These are phyloP conservation scores for Phytophthora melonis DNA, from an alignment of 352 stramenopile species.

Conservation along the genomic window DNA sequence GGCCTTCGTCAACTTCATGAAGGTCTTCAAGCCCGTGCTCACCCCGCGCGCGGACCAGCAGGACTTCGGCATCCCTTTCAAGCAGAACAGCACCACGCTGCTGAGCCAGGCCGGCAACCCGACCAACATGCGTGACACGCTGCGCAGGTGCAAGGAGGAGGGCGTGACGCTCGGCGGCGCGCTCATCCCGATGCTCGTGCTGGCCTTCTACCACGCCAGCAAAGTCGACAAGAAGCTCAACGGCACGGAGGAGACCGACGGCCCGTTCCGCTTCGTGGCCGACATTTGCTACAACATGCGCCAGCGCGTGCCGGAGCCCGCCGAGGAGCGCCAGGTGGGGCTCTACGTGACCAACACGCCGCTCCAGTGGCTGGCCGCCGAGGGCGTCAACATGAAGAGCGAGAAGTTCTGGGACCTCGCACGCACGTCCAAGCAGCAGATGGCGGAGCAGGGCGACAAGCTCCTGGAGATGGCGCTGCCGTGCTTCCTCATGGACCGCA, in stretches of 20 bases:
- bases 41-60: slow-evolving; percentile 51
- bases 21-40: slow-evolving; percentile 57
- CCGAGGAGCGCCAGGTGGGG: slow-evolving; percentile 49
- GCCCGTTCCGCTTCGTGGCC: slow-evolving; percentile 48
- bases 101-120: slow-evolving; percentile 49
- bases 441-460: slow-evolving; percentile 30
- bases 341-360: slow-evolving; percentile 57
- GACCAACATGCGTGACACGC: slow-evolving; percentile 50
- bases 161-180: slow-evolving; percentile 53
- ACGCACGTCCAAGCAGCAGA: slow-evolving; percentile 45
- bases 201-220: slow-evolving; percentile 61
- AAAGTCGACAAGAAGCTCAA: slow-evolving; percentile 46
- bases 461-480: slow-evolving; percentile 61
- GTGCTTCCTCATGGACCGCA: slow-evolving; percentile 44
- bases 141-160: slow-evolving; percentile 55
- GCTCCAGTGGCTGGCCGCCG: slow-evolving; percentile 52
- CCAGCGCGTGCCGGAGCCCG: slow-evolving; percentile 25
- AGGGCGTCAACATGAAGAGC: slow-evolving; percentile 54
- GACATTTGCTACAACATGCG: slow-evolving; percentile 69
- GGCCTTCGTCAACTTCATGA: slow-evolving; percentile 55
- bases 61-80: slow-evolving; percentile 46
- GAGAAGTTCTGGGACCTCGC: slow-evolving; percentile 68
- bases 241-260: slow-evolving; percentile 22
- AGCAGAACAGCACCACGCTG: slow-evolving; percentile 55
- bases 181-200: slow-evolving; percentile 50